Evolutionary conservation across 495 filamentous ascomycete genomes (phyloP).

Genomic region (Trichocladium uniseriatum): DNA sequence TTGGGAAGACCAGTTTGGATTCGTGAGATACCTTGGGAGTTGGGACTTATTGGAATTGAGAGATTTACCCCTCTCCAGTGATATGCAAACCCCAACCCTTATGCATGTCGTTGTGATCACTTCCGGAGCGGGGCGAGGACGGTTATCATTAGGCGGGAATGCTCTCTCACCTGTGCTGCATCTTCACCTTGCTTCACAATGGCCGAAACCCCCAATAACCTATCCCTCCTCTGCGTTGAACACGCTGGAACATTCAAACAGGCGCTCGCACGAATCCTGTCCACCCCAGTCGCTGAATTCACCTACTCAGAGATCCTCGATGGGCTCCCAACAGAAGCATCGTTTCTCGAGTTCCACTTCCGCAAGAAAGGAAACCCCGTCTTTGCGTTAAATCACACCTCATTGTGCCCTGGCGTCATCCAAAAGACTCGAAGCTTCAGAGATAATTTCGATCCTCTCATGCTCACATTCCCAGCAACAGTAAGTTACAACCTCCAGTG

Average conservation of each 20-base stretch:
- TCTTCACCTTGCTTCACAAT: neutral
- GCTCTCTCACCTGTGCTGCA: too few species aligned
- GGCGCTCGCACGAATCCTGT: neutral
- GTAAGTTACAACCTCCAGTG: neutral
- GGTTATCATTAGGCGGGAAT: too few species aligned
- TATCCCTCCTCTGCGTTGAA: neutral
- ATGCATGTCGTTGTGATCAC: too few species aligned
- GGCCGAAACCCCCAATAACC: neutral
- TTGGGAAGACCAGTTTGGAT: too few species aligned
- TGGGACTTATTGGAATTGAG: too few species aligned
- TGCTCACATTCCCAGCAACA: neutral
- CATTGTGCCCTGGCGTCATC: neutral
- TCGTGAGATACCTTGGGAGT: too few species aligned
- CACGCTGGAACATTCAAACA: neutral
- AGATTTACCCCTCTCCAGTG: too few species aligned
- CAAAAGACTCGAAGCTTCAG: neutral
- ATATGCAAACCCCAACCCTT: too few species aligned
- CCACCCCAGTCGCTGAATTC: neutral
- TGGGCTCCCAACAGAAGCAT: slow-evolving; percentile 1
- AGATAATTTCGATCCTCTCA: neutral
- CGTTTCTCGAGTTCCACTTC: neutral
- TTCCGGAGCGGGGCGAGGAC: too few species aligned
- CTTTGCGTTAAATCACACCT: neutral
- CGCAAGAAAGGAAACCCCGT: neutral
- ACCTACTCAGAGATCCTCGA: slow-evolving; percentile 9